Base-by-base conservation (phyloP, 371 early-diverging fungal species). In the Mortierella sp. region DNA sequence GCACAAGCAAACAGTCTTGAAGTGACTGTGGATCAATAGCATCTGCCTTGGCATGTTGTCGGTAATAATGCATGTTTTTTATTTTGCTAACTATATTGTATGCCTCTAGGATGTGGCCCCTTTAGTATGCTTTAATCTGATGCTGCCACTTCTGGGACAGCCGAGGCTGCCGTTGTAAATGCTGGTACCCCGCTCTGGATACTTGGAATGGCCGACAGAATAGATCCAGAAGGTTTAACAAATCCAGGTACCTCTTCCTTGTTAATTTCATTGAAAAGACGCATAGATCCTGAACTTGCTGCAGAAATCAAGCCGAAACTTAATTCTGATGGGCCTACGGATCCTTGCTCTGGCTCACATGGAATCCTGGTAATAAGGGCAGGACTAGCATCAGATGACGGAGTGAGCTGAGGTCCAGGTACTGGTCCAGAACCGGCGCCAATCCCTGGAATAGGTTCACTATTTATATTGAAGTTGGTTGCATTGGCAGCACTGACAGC, bases 401-500 rank as follows among this genome's bases (percentile, higher is more conserved):
- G 43, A 15, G 9, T 4, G 15, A 15, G 10, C 17, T 43, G 43
- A 43, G 43, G 43, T 43, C 43, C 43, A 10, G 17, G 43, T 13
- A 13, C 13, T 15, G 15, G 43, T 43, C 43, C 35, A 6, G 35
- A 6, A 35, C 43, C 43, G 15, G 15, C 17, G 1, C 43, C 43
- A 43, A 4, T 43, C 43, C 15, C 43, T 15, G 43, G 35, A 10
- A 35, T 35, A 35, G 10, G 43, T 17, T 15, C 43, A 43, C 43
- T 17, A 17, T 43, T 43, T 43, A 17, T 15, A 23, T 40, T 54
- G 4, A 13, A 40, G 31, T 58, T 66, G 15, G 66, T 47, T 2
- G 68, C 59, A 60, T 37, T 54, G 5, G 61, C 61, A 0, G 68
- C 68, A 51, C 40, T 68, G 23, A 59, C 61, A 9, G 68, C 68